Evolutionary conservation across 2,329 filamentous ascomycete genomes (phyloP).

Genomic region (Pseudogymnoascus verrucosus): DNA sequence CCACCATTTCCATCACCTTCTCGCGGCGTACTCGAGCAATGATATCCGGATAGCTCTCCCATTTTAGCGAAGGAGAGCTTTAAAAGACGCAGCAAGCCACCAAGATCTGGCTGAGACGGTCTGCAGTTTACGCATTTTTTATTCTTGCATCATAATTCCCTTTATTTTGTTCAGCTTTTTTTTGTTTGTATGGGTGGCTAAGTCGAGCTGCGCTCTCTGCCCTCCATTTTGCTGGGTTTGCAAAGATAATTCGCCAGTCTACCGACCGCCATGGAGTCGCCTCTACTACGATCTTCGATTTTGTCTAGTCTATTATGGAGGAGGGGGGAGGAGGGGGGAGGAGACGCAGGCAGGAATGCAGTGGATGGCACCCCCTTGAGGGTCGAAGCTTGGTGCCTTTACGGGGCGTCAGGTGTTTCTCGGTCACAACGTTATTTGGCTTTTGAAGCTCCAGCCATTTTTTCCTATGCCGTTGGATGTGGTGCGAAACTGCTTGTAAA

Average conservation of each 20-base stretch:
- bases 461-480: slow-evolving; percentile 2
- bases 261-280: slow-evolving; percentile 2
- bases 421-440: neutral
- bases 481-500: slow-evolving; percentile 7
- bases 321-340: neutral
- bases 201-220: slow-evolving; percentile 15
- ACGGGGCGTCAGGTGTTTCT: neutral
- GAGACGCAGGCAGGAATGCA: neutral
- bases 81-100: slow-evolving; percentile 7
- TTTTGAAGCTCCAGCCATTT: neutral
- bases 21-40: slow-evolving; percentile 10
- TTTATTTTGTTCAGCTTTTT: slow-evolving; percentile 20
- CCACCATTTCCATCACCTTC: slow-evolving; percentile 9
- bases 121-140: slow-evolving; percentile 15
- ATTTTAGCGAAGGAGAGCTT: slow-evolving; percentile 10
- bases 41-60: slow-evolving; percentile 10
- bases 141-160: slow-evolving; percentile 39
- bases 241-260: slow-evolving; percentile 7
- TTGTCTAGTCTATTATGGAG: neutral
- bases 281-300: slow-evolving; percentile 5
- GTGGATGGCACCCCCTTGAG: neutral
- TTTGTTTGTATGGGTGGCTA: slow-evolving; percentile 29
- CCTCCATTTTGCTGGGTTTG: slow-evolving; percentile 6
- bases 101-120: neutral
- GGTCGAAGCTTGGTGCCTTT: slow-evolving; percentile 5